Evolutionary conservation across 495 filamentous ascomycete species (phyloP).

Genomic region (Sordaria brevicollis): DNA sequence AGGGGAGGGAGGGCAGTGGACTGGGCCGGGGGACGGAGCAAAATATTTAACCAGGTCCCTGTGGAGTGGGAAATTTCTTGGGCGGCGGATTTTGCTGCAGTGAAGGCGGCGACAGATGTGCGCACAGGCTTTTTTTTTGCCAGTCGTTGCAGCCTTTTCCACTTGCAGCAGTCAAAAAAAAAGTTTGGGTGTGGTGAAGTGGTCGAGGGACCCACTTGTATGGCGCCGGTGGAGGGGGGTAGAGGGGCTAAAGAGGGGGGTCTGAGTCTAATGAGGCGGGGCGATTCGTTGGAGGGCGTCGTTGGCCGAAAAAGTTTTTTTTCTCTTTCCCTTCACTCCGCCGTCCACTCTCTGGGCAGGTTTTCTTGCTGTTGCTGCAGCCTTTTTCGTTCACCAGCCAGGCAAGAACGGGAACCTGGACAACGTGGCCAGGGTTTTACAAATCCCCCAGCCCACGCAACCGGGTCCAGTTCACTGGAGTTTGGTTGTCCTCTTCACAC

Average conservation of each 20-base stretch:
- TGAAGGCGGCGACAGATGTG: conserved; percentile 2
- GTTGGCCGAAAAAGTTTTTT: conserved; percentile 20
- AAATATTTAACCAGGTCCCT: conserved; percentile 14
- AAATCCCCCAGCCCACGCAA: not conserved
- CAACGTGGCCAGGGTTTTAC: not conserved
- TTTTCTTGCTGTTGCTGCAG: conserved; percentile 1
- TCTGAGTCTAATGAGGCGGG: not conserved
- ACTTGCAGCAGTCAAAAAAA: not conserved
- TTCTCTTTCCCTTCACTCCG: conserved; percentile 1
- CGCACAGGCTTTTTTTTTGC: conserved; percentile 12
- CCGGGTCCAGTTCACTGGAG: not conserved
- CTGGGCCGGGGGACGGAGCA: conserved; percentile 6
- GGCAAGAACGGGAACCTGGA: not conserved
- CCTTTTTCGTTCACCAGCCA: conserved; percentile 2
- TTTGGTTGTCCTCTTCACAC: not conserved
- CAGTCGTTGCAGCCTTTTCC: not conserved
- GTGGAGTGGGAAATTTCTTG: not conserved
- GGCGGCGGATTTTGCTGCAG: not conserved
- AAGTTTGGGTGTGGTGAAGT: conserved; percentile 1
- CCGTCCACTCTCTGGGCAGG: conserved; percentile 3
- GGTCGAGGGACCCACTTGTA: conserved; percentile 2
- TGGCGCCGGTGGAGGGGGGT: conserved; percentile 12
- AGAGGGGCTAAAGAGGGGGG: not conserved
- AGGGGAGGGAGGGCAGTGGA: conserved; percentile 4
- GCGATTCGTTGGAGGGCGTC: conserved; percentile 5